phyloP scores from a whole-genome alignment of 208 protist species.

The Wallacemonas collosoma region DNA sequence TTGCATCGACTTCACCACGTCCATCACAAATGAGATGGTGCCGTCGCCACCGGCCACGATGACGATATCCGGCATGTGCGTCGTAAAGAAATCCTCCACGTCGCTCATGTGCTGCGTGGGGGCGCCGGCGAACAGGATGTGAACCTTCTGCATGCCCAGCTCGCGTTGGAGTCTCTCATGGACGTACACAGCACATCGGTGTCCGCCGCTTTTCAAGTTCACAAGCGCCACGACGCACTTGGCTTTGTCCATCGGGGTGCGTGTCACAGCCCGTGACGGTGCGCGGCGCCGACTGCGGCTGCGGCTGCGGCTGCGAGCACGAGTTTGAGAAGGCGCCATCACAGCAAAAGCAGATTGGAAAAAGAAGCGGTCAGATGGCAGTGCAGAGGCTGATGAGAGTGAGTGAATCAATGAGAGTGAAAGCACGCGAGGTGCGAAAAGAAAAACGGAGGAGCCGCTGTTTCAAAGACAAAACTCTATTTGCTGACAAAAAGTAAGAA shows the following conservation, averaged over 20 bases:
- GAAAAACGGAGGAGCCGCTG: background rate
- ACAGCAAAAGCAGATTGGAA: background rate
- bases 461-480: too few relatives aligned
- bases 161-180: constrained; percentile 25
- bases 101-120: constrained; percentile 15
- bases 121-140: constrained; percentile 34
- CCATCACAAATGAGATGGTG: constrained; percentile 57
- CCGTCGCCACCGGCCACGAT: constrained; percentile 71
- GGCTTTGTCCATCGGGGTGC: constrained; percentile 1
- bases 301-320: background rate
- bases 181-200: constrained; percentile 34
- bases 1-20: constrained; percentile 42
- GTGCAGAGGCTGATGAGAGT: background rate
- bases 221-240: constrained; percentile 34
- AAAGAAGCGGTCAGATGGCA: too few relatives aligned
- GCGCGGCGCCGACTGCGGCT: constrained; percentile 7
- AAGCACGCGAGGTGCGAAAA: background rate
- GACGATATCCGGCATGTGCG: constrained; percentile 30
- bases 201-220: constrained; percentile 53
- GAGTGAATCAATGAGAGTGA: background rate
- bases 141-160: constrained; percentile 38
- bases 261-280: background rate
- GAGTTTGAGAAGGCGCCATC: background rate
- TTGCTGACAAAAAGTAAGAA: too few relatives aligned
- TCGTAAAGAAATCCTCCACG: constrained; percentile 30